These are phyloP conservation scores for Fraxinus ornus DNA, from an alignment of 305 asterid genomes.

Conservation along the genomic window DNA sequence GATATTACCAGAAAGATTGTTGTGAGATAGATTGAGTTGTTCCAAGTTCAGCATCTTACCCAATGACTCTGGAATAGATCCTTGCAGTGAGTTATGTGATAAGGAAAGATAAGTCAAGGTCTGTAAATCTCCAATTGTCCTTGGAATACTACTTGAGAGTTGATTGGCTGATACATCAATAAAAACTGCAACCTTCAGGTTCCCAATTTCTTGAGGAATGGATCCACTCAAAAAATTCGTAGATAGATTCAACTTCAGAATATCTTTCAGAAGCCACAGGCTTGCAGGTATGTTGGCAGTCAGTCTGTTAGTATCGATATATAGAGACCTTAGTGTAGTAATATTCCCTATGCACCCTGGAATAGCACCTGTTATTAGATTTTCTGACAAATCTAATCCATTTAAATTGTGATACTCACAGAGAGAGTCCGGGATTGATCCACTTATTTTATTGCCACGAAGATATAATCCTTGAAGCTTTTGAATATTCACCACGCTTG, in stretches of 20 bases:
- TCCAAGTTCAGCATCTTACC: neutral
- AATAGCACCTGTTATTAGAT: neutral
- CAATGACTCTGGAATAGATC: neutral
- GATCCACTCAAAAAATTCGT: conserved; percentile 2
- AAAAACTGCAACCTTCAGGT: neutral
- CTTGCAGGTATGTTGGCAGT: conserved; percentile 4
- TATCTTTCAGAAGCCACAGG: conserved; percentile 2
- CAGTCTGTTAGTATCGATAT: neutral
- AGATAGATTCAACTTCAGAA: neutral
- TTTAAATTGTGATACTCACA: neutral
- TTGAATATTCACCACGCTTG: neutral
- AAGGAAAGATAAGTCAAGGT: neutral
- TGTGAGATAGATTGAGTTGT: neutral
- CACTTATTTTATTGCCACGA: neutral
- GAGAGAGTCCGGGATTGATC: neutral
- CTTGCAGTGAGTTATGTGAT: neutral
- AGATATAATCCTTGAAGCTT: neutral
- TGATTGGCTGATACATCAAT: conserved; percentile 4
- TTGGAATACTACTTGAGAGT: conserved; percentile 10
- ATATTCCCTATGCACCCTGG: neutral
- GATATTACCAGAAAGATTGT: conserved; percentile 7
- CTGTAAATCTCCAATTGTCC: neutral
- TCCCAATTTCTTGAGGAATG: conserved; percentile 12
- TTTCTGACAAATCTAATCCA: rapidly evolving
- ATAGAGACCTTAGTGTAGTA: neutral